A percentile compares a stretch with the other conserved stretches of the same genome.
These are phyloP conservation scores for Candida jianshihensis DNA, from an alignment of 805 yeast species.

Conservation along the genomic window DNA sequence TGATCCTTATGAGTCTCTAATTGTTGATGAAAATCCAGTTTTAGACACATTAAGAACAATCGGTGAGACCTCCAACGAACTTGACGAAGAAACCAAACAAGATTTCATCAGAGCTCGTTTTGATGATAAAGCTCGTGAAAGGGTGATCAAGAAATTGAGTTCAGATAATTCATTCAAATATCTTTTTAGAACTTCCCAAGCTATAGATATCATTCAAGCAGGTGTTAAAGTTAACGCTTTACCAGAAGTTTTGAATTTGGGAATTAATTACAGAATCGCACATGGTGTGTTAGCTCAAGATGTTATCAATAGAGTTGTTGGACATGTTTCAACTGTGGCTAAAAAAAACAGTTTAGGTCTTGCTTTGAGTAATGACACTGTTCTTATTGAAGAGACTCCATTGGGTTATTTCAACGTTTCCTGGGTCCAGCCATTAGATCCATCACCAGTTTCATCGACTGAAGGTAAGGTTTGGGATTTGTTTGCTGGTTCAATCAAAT, in stretches of 20 bases:
- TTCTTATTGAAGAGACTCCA: slow-evolving; percentile 38
- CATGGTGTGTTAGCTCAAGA: slow-evolving; percentile 39
- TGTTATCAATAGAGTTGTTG: slow-evolving; percentile 31
- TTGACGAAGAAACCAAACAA: slow-evolving; percentile 15
- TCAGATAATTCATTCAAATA: slow-evolving; percentile 23
- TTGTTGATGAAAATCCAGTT: slow-evolving; percentile 52
- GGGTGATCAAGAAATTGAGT: slow-evolving; percentile 16
- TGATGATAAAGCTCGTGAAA: slow-evolving; percentile 28
- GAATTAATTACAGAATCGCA: slow-evolving; percentile 57
- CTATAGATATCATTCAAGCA: slow-evolving; percentile 58
- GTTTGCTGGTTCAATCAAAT: slow-evolving; percentile 49
- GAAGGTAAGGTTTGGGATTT: slow-evolving; percentile 43
- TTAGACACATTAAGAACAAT: slow-evolving; percentile 34
- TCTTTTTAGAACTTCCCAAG: slow-evolving; percentile 55
- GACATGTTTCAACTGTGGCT: slow-evolving; percentile 37
- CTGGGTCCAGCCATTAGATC: slow-evolving; percentile 30
- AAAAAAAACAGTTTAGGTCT: slow-evolving; percentile 41
- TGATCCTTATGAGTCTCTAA: slow-evolving; percentile 36
- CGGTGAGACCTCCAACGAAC: slow-evolving; percentile 5
- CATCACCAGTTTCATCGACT: slow-evolving; percentile 47
- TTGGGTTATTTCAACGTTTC: slow-evolving; percentile 31
- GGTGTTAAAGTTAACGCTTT: slow-evolving; percentile 70
- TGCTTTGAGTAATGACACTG: slow-evolving; percentile 26
- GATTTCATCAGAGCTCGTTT: slow-evolving; percentile 26
- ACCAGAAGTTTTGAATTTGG: slow-evolving; percentile 51